Base-by-base conservation (phyloP, 75 land plant genomes). In the Pseudotsuga menziesii region DNA sequence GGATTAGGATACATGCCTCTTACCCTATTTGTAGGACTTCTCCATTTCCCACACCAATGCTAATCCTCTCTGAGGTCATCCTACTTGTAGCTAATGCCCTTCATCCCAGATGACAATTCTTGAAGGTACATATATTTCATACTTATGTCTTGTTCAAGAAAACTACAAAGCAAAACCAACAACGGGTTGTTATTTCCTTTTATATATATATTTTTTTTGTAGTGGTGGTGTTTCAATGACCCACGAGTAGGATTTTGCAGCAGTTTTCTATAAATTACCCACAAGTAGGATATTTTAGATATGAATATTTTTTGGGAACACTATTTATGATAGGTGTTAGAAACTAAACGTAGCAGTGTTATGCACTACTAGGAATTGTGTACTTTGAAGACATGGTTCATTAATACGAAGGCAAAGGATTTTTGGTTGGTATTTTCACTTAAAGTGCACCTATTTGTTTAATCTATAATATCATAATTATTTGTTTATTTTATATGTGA, bases 51-150 rank as follows among this genome's bases (percentile, higher is more conserved):
- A 36, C 3, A 36, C 39, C 3, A 2, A 3, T 36, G 39, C 5
- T 36, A 36, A 2, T 36, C 39, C 39, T 19, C 81, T 95, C 14
- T 77, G 96, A 93, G 83, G 85, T 95, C 69, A 93, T 89, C 14
- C 98, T 96, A 25, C 88, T 95, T 25, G 91, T 96, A 3, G 87
- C 86, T 35, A 89, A 86, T 64, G 77, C 84, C 23, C 79, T 81
- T 4, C 35, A 79, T 22, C 52, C 66, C 16, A 35, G 72, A 66
- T 66, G 19, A 36, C 32, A 62, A 14, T 27, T 36, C 44, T 66
- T 66, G 39, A 36, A 2, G 39, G 39, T 36, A 36, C 39, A 36
- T 36, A 36, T 36, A 36, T 3, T 36, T 2, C 5, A 4, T 36
- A 3, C 39, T 2, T 36, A 4, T 36, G 39, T 36, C 3, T 36